These are phyloP conservation scores for Elongisporangium senticosum DNA, from an alignment of 352 stramenopile species.

Conservation along the genomic window DNA sequence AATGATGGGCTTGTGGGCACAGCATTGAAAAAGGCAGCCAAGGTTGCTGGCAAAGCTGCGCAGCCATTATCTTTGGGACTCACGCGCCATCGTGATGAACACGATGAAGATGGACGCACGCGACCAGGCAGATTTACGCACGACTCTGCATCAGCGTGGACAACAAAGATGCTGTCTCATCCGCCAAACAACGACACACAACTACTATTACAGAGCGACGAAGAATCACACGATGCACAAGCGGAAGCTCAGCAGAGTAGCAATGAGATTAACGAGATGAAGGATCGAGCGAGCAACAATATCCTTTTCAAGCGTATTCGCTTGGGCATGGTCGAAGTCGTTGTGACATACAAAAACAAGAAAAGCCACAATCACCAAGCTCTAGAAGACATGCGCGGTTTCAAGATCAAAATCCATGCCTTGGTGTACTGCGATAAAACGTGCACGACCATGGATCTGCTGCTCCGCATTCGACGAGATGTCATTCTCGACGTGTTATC, in stretches of 20 bases:
- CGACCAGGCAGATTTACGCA: too few species aligned
- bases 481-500: slow-evolving; percentile 80
- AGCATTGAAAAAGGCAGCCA: slow-evolving; percentile 50
- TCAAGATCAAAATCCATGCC: slow-evolving; percentile 80
- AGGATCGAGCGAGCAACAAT: slow-evolving; percentile 35
- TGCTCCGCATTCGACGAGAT: slow-evolving; percentile 70
- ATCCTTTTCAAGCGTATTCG: slow-evolving; percentile 82
- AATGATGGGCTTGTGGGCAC: slow-evolving; percentile 37
- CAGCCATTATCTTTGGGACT: slow-evolving; percentile 43
- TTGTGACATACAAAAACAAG: slow-evolving; percentile 83
- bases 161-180: too few species aligned
- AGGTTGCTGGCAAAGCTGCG: slow-evolving; percentile 57
- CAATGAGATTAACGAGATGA: slow-evolving; percentile 31
- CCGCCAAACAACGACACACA: slow-evolving; percentile 16
- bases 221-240: slow-evolving; percentile 5
- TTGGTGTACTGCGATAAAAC: slow-evolving; percentile 87
- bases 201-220: slow-evolving; percentile 4
- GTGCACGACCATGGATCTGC: slow-evolving; percentile 64
- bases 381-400: slow-evolving; percentile 83
- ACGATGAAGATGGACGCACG: background rate
- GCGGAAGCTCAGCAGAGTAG: slow-evolving; percentile 1
- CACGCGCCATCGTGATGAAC: slow-evolving; percentile 14
- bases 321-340: slow-evolving; percentile 65
- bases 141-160: too few species aligned
- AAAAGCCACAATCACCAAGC: slow-evolving; percentile 35